Evolutionary conservation across 176 grass and related monocot genomes (phyloP).

Genomic region (Oryza meyeriana): DNA sequence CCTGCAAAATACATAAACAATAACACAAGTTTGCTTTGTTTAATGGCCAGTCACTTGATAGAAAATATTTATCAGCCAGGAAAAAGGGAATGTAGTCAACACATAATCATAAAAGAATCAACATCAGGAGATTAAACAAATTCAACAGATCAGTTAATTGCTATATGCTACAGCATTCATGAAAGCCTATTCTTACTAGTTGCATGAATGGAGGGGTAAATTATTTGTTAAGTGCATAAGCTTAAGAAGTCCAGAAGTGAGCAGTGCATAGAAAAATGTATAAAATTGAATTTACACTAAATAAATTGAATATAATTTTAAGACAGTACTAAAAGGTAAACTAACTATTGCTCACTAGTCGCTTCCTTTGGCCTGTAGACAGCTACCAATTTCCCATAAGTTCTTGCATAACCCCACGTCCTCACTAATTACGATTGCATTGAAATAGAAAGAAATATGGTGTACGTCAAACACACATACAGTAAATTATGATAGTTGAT

Average conservation of each 20-base stretch:
- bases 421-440: background rate
- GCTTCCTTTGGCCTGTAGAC: slow-evolving; percentile 6
- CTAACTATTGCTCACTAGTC: background rate
- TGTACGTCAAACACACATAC: background rate
- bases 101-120: background rate
- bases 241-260: background rate
- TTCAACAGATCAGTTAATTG: background rate
- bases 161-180: background rate
- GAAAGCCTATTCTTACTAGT: background rate
- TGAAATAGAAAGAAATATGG: background rate
- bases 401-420: background rate
- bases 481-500: background rate
- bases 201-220: background rate
- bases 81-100: background rate
- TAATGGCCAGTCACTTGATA: background rate
- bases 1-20: slow-evolving; percentile 41
- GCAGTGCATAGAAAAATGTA: background rate
- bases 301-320: background rate
- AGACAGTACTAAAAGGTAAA: background rate
- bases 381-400: background rate
- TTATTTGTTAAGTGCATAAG: background rate
- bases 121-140: slow-evolving; percentile 1
- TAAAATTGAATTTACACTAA: background rate
- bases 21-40: slow-evolving; percentile 8
- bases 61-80: background rate